These are phyloP conservation scores for Glarea lozoyensis DNA, from an alignment of 495 filamentous ascomycete genomes.

Conservation along the genomic window DNA sequence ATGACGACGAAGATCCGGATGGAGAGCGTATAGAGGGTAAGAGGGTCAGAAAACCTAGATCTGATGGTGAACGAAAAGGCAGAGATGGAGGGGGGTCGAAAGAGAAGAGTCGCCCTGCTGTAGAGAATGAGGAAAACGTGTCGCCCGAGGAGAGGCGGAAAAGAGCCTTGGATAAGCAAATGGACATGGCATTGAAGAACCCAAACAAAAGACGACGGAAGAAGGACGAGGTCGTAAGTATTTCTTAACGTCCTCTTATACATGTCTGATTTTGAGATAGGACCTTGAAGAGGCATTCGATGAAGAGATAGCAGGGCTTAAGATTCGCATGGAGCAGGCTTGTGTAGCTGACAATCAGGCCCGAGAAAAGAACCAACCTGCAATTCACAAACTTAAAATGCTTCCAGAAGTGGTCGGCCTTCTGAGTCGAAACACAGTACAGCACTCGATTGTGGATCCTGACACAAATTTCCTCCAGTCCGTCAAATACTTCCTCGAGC, in stretches of 20 bases:
- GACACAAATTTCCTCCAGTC: constrained; percentile 92
- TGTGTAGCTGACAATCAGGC: constrained; percentile 77
- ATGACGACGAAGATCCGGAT: constrained; percentile 44
- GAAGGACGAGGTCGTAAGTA: constrained; percentile 77
- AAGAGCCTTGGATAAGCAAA: constrained; percentile 70
- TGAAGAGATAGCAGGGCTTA: constrained; percentile 79
- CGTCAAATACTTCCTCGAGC: constrained; percentile 95
- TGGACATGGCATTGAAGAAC: constrained; percentile 81
- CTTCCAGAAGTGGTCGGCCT: constrained; percentile 85
- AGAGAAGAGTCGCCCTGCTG: constrained; percentile 37
- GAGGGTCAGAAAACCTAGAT: constrained; percentile 36
- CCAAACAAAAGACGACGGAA: constrained; percentile 72
- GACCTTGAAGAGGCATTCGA: constrained; percentile 86
- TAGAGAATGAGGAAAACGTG: constrained; percentile 58
- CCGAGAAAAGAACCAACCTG: constrained; percentile 66
- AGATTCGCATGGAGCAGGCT: constrained; percentile 84
- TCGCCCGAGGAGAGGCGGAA: constrained; percentile 62
- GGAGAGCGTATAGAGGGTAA: constrained; percentile 49
- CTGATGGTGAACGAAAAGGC: constrained; percentile 26
- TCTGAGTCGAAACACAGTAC: constrained; percentile 79
- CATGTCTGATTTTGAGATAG: constrained; percentile 31
- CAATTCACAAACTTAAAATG: constrained; percentile 87
- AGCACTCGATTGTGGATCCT: constrained; percentile 75
- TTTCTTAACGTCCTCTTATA: background rate
- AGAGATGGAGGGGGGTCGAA: constrained; percentile 33